Evolutionary conservation across 2,329 filamentous ascomycete species (phyloP).

Genomic region (Botrytis medusae): DNA sequence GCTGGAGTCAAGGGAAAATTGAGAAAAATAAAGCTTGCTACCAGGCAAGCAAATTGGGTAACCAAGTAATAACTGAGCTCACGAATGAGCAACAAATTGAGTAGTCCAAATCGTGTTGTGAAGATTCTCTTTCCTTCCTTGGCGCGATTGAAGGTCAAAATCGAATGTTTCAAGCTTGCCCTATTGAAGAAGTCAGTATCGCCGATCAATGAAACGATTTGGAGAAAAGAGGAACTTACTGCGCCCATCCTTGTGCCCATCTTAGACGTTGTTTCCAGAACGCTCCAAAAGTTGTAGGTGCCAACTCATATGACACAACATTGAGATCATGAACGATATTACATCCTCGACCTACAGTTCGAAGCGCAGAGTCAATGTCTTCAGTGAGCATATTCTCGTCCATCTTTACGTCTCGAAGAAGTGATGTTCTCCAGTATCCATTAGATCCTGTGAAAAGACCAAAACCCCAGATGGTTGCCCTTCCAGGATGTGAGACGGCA

Average conservation of each 20-base stretch:
- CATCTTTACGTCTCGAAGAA: slow-evolving; percentile 49
- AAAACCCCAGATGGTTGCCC: slow-evolving; percentile 48
- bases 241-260: slow-evolving; percentile 52
- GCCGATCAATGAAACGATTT: not conserved
- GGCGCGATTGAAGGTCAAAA: slow-evolving; percentile 46
- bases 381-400: slow-evolving; percentile 51
- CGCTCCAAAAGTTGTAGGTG: slow-evolving; percentile 45
- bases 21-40: slow-evolving; percentile 47
- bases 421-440: slow-evolving; percentile 48
- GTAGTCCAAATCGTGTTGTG: slow-evolving; percentile 45
- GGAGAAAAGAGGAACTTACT: slow-evolving; percentile 29
- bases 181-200: not conserved
- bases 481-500: slow-evolving; percentile 50
- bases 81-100: slow-evolving; percentile 48
- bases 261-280: slow-evolving; percentile 52
- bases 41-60: slow-evolving; percentile 49
- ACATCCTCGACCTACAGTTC: slow-evolving; percentile 42
- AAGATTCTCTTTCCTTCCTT: slow-evolving; percentile 40
- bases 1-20: slow-evolving; percentile 44
- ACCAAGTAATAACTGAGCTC: slow-evolving; percentile 51
- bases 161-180: slow-evolving; percentile 46
- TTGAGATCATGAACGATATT: slow-evolving; percentile 50
- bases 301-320: slow-evolving; percentile 50
- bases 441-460: slow-evolving; percentile 48
- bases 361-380: slow-evolving; percentile 50